Evolutionary conservation across 23 red algal genomes (phyloP).

Genomic region (Chondrus crispus): DNA sequence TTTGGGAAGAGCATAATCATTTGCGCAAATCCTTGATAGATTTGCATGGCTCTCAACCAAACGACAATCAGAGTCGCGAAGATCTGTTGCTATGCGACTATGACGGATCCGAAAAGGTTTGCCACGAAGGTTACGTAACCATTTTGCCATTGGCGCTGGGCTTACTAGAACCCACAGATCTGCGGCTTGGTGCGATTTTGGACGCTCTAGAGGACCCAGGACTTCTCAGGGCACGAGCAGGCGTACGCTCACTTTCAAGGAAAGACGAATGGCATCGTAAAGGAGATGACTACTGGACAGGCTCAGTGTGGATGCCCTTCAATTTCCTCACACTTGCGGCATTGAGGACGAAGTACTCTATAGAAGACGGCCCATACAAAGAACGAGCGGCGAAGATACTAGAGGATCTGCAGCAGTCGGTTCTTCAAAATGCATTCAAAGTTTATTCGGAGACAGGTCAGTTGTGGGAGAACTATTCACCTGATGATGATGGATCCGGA

Average conservation of each 20-base stretch:
- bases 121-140: conserved; percentile 85
- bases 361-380: conserved; percentile 65
- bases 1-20: not conserved
- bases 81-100: conserved; percentile 75
- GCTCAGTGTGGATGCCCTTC: conserved; percentile 94
- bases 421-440: conserved; percentile 55
- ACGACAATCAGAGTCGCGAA: not conserved
- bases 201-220: conserved; percentile 45
- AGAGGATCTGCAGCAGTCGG: conserved; percentile 28
- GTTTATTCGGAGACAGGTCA: conserved; percentile 72
- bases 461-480: conserved; percentile 92
- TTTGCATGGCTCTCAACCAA: conserved; percentile 7
- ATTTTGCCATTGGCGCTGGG: conserved; percentile 82
- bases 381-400: conserved; percentile 47
- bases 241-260: conserved; percentile 80
- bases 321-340: conserved; percentile 83
- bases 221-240: conserved; percentile 34
- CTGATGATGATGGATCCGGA: conserved; percentile 64
- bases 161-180: conserved; percentile 55
- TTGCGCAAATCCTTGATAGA: conserved; percentile 17
- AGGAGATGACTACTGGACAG: conserved; percentile 97
- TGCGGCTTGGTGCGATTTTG: conserved; percentile 60
- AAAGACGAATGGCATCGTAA: conserved; percentile 48
- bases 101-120: conserved; percentile 59
- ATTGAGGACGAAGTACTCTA: conserved; percentile 73